Conservation (phyloP, 2,329 filamentous ascomycete species). For the Botryotinia narcissicola region DNA sequence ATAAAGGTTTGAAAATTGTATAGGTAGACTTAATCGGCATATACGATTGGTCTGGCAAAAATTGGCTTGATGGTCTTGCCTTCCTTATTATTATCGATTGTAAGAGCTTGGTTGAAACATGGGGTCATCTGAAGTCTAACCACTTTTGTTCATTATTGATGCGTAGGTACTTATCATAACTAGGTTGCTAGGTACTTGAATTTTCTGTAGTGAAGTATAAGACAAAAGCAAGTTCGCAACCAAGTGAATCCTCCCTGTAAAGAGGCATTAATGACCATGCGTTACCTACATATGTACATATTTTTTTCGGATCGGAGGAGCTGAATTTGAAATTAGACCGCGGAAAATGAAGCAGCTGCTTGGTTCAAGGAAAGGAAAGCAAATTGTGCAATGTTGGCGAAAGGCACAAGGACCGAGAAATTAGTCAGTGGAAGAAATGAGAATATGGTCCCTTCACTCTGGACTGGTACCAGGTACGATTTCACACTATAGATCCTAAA, state of each 20-base stretch:
- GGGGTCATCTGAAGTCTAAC: accelerated
- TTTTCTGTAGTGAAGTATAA: not conserved
- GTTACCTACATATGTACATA: too few relatives aligned
- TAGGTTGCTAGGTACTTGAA: too few relatives aligned
- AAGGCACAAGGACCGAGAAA: not conserved
- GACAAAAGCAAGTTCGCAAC: accelerated
- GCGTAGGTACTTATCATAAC: not conserved
- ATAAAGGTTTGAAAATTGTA: not conserved
- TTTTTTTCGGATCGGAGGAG: not conserved
- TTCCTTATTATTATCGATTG: accelerated
- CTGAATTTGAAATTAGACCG: too few relatives aligned
- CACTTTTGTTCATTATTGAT: not conserved
- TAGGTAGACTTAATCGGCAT: too few relatives aligned
- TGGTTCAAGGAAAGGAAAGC: not conserved
- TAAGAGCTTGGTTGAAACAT: not conserved
- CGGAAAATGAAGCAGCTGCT: not conserved
- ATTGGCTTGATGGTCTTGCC: accelerated
- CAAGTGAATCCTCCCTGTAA: not conserved
- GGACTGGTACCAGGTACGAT: not conserved
- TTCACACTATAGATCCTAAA: accelerated
- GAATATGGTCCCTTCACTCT: not conserved
- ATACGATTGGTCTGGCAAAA: too few relatives aligned
- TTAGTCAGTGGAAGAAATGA: not conserved
- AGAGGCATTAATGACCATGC: accelerated
- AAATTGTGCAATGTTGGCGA: accelerated